Evolutionary conservation across 352 stramenopile genomes (phyloP), one percentile per base, ranked within the genome.

Genomic region (Aphanomyces stellatus): DNA sequence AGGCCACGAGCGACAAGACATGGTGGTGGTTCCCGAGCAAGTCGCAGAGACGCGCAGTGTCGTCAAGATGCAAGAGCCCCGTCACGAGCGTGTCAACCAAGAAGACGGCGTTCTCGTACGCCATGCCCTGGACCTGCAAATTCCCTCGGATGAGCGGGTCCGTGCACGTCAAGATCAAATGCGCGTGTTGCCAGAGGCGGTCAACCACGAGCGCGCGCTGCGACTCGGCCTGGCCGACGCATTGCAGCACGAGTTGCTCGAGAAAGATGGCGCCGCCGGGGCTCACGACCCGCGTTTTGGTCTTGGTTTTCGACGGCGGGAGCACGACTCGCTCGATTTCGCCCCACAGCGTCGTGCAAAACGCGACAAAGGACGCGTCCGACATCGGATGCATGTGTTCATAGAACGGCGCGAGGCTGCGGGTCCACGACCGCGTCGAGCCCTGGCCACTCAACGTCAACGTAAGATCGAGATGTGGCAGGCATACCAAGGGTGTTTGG

Each of bases 91-190:
- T 66, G 4, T 66, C 59, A 0, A 66, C 19, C 2, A 66, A 28
- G 46, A 57, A 66, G 37, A 66, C 59, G 6, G 59, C 59, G 31
- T 27, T 27, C n/a, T 66, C 59, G 31, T 55, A 66, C 28, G 30
- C 59, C 35, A 66, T 55, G 40, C 37, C 19, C 22, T 55, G 19
- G 6, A 66, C 59, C 24, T 30, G 22, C 27, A 66, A 35, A 30
- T 66, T 66, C 24, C 59, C 59, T 5, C 59, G 59, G 59, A 66
- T 66, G 46, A 66, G 42, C 30, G 59, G 59, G 19, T 66, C 59
- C 4, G 57, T 31, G 15, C 30, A 31, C 3, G 11, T 25, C 8
- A 66, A 19, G 30, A 66, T 4, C 6, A 40, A 19, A 31, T 56
- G 4, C 4, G 35, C 59, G 33, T 66, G 59, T 3, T 31, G 22